Evolutionary conservation across 2,329 filamentous ascomycete species (phyloP), one percentile per base, ranked within the genome.

Genomic region (Chalaropsis ovoidea): DNA sequence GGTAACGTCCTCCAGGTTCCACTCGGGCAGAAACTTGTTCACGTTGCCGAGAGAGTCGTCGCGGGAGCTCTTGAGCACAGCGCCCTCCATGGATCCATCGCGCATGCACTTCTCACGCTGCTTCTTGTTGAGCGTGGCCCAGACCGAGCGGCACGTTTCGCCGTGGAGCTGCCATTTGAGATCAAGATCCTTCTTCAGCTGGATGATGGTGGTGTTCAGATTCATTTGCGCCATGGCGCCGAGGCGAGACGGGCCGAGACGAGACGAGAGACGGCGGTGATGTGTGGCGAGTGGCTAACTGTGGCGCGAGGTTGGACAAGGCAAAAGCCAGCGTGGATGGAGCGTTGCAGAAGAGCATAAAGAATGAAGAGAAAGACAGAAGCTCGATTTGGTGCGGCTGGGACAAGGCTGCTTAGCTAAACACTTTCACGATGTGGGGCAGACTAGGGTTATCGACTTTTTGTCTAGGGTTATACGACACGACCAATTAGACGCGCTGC

Each of bases 1-100:
- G 2, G 75, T 69, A 1, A 80, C 70, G 27, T 80, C 76, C 7
- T 70, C 72, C 0, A 80, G 65, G 65, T 81, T 80, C 73, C 73
- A 75, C 61, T 80, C 79, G 0, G 78, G 77, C 0, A 76, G 69
- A 1, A 79, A 56, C n/a, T 75, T 76, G 69, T 68, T 75, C 17
- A 75, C 70, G n/a, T 72, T 71, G 0, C 75, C 77, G 27, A 78
- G 15, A 0, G 74, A 73, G 1, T 35, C 31, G 63, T 80, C 77
- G 2, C 24, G 31, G 1, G 73, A 65, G 56, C 76, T 70, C 64
- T 73, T 73, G 19, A 78, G 70, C 2, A 79, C 72, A 10, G 61
- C 64, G 6, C 74, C 74, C 0, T 76, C 72, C 0, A 63, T 67
- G 1, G 72, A 68, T 0, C 75, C 76, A 1, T 69, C 74, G 54